These are phyloP conservation scores for Murraya koenigii DNA, from an alignment of 345 rosid genomes.

Conservation along the genomic window DNA sequence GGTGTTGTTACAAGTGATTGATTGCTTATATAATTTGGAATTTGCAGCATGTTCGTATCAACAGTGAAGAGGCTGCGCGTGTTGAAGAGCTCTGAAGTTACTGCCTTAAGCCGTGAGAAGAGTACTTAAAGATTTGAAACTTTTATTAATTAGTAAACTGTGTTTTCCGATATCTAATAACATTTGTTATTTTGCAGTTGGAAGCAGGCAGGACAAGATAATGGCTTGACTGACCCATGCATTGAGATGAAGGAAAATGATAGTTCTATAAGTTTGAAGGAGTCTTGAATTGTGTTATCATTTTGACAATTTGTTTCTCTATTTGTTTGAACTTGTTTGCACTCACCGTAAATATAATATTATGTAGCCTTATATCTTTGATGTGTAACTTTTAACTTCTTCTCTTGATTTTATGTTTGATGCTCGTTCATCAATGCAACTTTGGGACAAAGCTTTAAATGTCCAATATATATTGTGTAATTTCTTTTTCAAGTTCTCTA, in stretches of 20 bases:
- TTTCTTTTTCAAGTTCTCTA: not conserved
- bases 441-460: constrained; percentile 10
- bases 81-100: constrained; percentile 76
- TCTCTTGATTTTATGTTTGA: not conserved
- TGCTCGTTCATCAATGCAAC: not conserved
- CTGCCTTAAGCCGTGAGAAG: constrained; percentile 49
- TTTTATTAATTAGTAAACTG: not conserved
- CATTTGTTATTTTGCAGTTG: constrained; percentile 30
- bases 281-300: constrained; percentile 12
- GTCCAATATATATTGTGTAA: not conserved
- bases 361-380: not conserved
- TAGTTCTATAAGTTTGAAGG: constrained; percentile 14
- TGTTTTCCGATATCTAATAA: not conserved
- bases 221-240: constrained; percentile 5
- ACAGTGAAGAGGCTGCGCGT: constrained; percentile 90
- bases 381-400: constrained; percentile 18
- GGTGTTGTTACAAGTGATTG: not conserved
- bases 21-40: not conserved
- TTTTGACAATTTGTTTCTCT: constrained; percentile 24
- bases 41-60: constrained; percentile 86
- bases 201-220: constrained; percentile 39
- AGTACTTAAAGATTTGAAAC: not conserved
- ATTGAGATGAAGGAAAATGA: not conserved
- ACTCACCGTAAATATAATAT: constrained; percentile 20
- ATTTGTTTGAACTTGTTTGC: constrained; percentile 25